Evolutionary conservation across 2,329 filamentous ascomycete species (phyloP), one percentile per base, ranked within the genome.

Genomic region (Sporothrix luriei): DNA sequence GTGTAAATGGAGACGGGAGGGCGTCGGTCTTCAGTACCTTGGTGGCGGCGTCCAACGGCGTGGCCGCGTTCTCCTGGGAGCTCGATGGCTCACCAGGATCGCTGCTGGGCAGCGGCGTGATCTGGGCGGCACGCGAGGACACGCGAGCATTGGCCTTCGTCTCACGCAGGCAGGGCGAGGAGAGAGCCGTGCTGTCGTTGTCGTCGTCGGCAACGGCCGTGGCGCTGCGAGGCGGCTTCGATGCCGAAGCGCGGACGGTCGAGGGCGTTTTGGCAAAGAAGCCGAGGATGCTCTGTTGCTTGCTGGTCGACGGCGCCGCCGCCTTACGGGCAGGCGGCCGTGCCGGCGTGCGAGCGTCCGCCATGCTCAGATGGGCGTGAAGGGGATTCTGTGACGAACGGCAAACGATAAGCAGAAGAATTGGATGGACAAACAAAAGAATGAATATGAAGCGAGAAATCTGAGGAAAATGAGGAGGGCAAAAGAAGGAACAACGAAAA

Each of bases 81-180:
- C 88, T 91, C 0, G 85, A 83, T 26, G 88, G 88, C 68, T 90
- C 88, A 33, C 87, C 78, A 48, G 85, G 86, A 79, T 96, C 92
- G 79, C 93, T 96, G 78, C 92, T 97, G 5, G 93, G 90, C 6
- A 90, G 86, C 4, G 93, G 92, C 0, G 92, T 94, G 70, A 90
- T 81, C 70, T 83, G 83, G 49, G 68, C 33, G 11, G 80, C 70
- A 75, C 75, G 74, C 73, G 77, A n/a, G 21, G 61, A 74, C 73
- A 81, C 75, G 76, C 79, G 78, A 1, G 80, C 77, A 69, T 83
- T 84, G 72, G 80, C 80, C 65, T 84, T 84, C 24, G 82, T 81
- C 75, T 84, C 82, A 66, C 83, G 83, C 55, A 83, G 77, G 69
- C 79, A 82, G 62, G 78, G 78, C 3, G 78, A 76, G 16, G 80